A percentile compares a stretch with the other conserved stretches of the same genome.
phyloP scores from a whole-genome alignment of 805 yeast species.

The Starmera caribaea region DNA sequence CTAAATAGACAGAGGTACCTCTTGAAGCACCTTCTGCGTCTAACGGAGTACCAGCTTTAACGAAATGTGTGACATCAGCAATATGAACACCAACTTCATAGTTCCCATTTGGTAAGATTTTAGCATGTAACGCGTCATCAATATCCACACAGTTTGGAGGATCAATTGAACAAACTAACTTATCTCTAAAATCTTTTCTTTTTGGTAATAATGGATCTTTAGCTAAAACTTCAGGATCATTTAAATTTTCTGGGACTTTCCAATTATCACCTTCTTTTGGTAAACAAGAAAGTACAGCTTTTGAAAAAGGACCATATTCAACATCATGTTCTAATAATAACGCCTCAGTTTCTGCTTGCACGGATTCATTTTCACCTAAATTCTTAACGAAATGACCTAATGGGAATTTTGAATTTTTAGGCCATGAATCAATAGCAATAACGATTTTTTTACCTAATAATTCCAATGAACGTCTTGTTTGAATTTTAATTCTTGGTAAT shows the following conservation, averaged over 20 bases:
- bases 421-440: conserved; percentile 91
- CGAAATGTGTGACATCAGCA: conserved; percentile 98
- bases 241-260: conserved; percentile 67
- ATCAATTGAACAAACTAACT: conserved; percentile 89
- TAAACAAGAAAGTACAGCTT: conserved; percentile 82
- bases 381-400: conserved; percentile 91
- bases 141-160: conserved; percentile 98
- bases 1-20: conserved; percentile 95
- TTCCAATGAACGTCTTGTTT: conserved; percentile 78
- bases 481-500: conserved; percentile 77
- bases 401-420: conserved; percentile 72
- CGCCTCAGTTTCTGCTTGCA: conserved; percentile 95
- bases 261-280: conserved; percentile 92
- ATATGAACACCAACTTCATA: conserved; percentile 98
- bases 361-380: conserved; percentile 84
- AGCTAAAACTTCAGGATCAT: conserved; percentile 42
- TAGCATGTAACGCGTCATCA: conserved; percentile 95
- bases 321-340: conserved; percentile 89
- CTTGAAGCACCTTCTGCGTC: conserved; percentile 96
- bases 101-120: conserved; percentile 78
- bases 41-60: conserved; percentile 82
- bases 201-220: conserved; percentile 38
- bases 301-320: conserved; percentile 91
- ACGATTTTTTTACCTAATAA: conserved; percentile 86
- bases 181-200: conserved; percentile 81